Base-by-base conservation (phyloP, 108 stramenopile species). In the Chaetoceros tenuissimus region DNA sequence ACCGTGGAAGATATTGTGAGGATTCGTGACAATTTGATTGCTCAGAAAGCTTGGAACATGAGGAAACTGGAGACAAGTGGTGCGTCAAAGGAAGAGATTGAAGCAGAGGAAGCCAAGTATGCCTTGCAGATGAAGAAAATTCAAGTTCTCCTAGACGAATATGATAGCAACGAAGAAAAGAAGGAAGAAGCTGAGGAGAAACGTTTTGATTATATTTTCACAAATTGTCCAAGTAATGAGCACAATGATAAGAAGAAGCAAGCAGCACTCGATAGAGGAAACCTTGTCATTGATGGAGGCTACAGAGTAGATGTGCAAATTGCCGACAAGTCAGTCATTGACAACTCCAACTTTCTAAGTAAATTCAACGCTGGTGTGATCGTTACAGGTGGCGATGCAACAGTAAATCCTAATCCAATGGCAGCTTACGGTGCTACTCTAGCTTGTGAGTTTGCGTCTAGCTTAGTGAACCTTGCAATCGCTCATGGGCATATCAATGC, bases 361-460 rank as follows among this genome's bases (percentile, higher is more conserved):
- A 55, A 57, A 25, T 69, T 69, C 40, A 29, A 34, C 17, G 28
- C 68, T 3, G 43, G 40, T 24, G 29, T 60, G 3, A 45, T 63
- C 43, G 68, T 69, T 2, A 53, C 27, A 47, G 68, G 68, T 16
- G 68, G 68, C 19, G 68, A 69, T 51, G 68, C 68, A 0, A 63
- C 62, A 28, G 68, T 69, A 1, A 62, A 62, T 29, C 68, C 68
- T 0, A 69, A 69, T 52, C 68, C 68, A 13, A 45, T 48, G 34
- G 68, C 68, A 2, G 68, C 68, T 13, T 69, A 69, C 26, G 68
- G 68, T 2, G 68, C 68, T n/a, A 69, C 68, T 0, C 43, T 69
- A 28, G 68, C 68, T 7, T 62, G 61, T 43, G 68, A 69, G 3
- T 20, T 49, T n/a, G 68, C 68, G 3, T 19, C 28, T 8, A 28